Base-by-base conservation (phyloP, 192 early-diverging fungal genomes). In the Coemansia sp. region DNA sequence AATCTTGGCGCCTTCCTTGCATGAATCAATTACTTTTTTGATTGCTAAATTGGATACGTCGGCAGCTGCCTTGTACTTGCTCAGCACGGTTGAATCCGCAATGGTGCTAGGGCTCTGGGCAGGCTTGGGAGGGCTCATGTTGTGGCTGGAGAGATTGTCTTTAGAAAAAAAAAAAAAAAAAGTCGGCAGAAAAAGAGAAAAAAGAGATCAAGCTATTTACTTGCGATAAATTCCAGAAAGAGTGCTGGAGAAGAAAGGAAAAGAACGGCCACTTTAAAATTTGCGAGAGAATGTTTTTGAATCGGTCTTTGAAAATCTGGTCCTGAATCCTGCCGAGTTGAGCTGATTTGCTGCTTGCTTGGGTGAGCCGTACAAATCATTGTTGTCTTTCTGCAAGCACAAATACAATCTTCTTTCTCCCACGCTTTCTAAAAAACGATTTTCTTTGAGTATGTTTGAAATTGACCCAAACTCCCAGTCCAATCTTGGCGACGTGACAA, bases 61-160 rank as follows among this genome's bases (percentile, higher is more conserved):
- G 48, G 94, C 94, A 34, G 94, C 93, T 45, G 91, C 89, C 87
- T 92, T 91, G 90, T 96, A 98, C 85, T 96, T 96, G 68, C 87
- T 91, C 70, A 96, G 84, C 33, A 95, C 92, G 68, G 83, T 84
- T 35, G 86, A 73, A 84, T 93, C 88, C 60, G 85, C 84, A 61
- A 94, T 87, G 66, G 85, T 86, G 75, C 78, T 87, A 34, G 69
- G 48, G 44, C 69, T 77, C 20, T 59, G 34, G 57, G 30, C n/a
- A 1, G 34, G 2, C 30, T 76, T 63, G 14, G 63, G 39, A 26
- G 71, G 33, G 68, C 68, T 77, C 71, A 73, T 82, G 63, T 66
- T 72, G 23, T 53, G 16, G 9, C 23, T 26, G 51, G 7, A 53
- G 30, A 4, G 21, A 64, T 55, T 44, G 16, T 64, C 20, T 51